Conservation (phyloP, 2,329 filamentous ascomycete genomes). For the Emmonsia crescens region DNA sequence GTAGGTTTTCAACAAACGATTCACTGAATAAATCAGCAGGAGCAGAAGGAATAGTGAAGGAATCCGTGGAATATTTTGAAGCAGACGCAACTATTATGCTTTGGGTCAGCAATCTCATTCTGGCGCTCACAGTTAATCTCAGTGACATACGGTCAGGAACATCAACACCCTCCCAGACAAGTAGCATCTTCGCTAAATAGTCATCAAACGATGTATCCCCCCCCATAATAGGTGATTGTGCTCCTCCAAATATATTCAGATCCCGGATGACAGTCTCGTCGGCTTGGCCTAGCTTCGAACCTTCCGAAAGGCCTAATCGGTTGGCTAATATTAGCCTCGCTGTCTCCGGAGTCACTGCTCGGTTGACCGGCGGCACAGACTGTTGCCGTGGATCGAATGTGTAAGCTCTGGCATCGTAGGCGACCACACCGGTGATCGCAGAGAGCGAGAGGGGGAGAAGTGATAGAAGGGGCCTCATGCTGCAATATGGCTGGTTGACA, state of each 20-base stretch:
- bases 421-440: conserved; percentile 6
- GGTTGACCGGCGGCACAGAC: conserved; percentile 2
- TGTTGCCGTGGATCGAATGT: conserved; percentile 17
- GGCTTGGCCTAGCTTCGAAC: conserved; percentile 29
- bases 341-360: conserved; percentile 15
- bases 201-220: conserved; percentile 18
- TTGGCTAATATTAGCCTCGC: conserved; percentile 33
- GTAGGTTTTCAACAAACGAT: neutral
- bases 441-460: conserved; percentile 9
- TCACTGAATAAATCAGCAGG: neutral
- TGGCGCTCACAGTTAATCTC: neutral
- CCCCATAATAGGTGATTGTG: conserved; percentile 42
- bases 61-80: conserved; percentile 1
- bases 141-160: conserved; percentile 44
- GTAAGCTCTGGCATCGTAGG: conserved; percentile 24
- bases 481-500: conserved; percentile 5
- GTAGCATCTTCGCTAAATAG: conserved; percentile 20
- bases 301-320: conserved; percentile 40
- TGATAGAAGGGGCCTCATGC: conserved; percentile 12
- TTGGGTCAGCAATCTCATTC: neutral
- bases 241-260: conserved; percentile 51
- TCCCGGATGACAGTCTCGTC: conserved; percentile 44
- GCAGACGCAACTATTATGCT: neutral
- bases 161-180: conserved; percentile 46
- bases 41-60: neutral